Percentiles rank a stretch among this genome's conserved stretches.
Conservation (phyloP, 306 rosid genomes). For the Elaeagnus macrophylla region DNA sequence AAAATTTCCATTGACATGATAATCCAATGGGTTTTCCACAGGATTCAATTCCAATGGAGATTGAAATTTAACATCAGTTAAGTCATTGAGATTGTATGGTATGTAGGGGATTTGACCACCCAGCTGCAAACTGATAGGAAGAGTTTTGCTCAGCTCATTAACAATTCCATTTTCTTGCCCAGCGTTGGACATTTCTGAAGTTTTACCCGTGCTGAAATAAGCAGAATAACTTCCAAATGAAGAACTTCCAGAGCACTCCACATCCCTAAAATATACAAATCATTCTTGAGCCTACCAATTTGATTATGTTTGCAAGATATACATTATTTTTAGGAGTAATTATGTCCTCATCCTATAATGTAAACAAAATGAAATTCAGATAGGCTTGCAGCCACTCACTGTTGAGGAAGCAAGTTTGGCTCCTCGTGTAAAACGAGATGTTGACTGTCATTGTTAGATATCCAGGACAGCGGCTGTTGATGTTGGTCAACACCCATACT, state of each 20-base stretch:
- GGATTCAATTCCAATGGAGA: constrained; percentile 45
- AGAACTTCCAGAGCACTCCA: constrained; percentile 58
- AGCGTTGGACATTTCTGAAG: constrained; percentile 34
- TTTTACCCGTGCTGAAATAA: constrained; percentile 40
- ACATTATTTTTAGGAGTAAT: too few relatives aligned
- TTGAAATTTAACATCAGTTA: constrained; percentile 49
- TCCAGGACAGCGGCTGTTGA: constrained; percentile 68
- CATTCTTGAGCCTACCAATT: constrained; percentile 1
- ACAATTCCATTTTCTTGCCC: constrained; percentile 41
- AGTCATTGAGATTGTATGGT: constrained; percentile 56
- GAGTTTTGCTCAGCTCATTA: constrained; percentile 32
- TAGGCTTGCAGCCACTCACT: constrained; percentile 26
- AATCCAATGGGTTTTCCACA: constrained; percentile 50
- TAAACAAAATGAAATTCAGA: background rate
- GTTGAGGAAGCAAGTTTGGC: constrained; percentile 50
- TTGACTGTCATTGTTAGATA: constrained; percentile 38
- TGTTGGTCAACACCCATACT: constrained; percentile 62
- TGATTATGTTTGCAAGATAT: background rate
- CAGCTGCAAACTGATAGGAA: constrained; percentile 45
- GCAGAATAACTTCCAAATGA: constrained; percentile 48
- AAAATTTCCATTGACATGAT: constrained; percentile 56
- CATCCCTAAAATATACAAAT: constrained; percentile 39
- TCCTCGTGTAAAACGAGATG: constrained; percentile 56
- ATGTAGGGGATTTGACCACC: constrained; percentile 56
- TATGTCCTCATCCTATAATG: too few relatives aligned